phyloP scores from a whole-genome alignment of 768 basidiomycete species.

The Naematelia aurantialba region DNA sequence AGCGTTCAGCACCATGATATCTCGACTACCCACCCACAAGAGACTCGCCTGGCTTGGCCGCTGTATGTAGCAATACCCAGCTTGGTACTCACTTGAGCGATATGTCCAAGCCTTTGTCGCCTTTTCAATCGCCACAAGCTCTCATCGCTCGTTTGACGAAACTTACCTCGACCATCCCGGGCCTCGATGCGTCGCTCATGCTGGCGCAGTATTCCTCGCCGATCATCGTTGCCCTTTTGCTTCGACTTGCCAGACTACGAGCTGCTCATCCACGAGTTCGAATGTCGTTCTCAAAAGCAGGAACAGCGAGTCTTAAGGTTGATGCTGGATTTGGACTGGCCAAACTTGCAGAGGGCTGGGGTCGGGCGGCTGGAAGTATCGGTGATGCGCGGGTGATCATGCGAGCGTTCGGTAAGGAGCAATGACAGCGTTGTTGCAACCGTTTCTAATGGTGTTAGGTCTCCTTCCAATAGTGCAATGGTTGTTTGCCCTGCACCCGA shows the following conservation, averaged over 20 bases:
- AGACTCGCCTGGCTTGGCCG: background rate
- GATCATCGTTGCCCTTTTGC: constrained; percentile 39
- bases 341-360: constrained; percentile 30
- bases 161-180: constrained; percentile 37
- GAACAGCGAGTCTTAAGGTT: background rate
- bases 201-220: constrained; percentile 45
- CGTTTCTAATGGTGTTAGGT: constrained; percentile 11
- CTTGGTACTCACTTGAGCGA: background rate
- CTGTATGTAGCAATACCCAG: background rate
- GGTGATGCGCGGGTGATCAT: constrained; percentile 47
- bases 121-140: background rate
- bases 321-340: constrained; percentile 19
- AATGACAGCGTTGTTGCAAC: background rate
- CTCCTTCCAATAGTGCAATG: constrained; percentile 26
- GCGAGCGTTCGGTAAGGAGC: constrained; percentile 40
- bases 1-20: no score
- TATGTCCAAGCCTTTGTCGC: background rate
- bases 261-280: constrained; percentile 12
- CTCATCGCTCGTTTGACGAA: constrained; percentile 24
- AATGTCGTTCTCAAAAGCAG: constrained; percentile 1
- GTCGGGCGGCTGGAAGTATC: constrained; percentile 31
- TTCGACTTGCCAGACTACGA: constrained; percentile 28
- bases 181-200: constrained; percentile 48
- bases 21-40: background rate
- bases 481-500: constrained; percentile 34